Conservation (phyloP, 495 filamentous ascomycete species). For the Penicillium bovifimosum region DNA sequence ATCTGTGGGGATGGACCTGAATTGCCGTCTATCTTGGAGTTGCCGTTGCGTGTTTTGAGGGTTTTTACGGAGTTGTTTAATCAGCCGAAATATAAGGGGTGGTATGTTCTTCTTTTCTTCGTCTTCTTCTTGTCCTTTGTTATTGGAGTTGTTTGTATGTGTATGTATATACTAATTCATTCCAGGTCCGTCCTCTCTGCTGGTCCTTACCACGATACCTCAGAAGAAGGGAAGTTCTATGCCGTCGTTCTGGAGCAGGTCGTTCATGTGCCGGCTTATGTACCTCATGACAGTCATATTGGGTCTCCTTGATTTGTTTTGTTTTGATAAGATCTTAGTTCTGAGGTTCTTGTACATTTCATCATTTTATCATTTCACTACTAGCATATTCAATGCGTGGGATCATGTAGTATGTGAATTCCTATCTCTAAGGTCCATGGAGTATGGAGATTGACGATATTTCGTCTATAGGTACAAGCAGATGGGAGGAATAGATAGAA, state of each 20-base stretch:
- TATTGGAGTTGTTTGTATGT: no score
- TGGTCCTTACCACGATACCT: conserved; percentile 38
- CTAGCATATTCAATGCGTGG: neutral
- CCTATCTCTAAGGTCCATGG: neutral
- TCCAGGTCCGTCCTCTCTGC: conserved; percentile 36
- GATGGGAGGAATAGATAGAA: no score
- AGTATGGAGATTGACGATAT: no score
- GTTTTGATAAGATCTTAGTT: no score
- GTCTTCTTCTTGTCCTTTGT: conserved; percentile 2
- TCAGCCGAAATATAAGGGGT: conserved; percentile 41
- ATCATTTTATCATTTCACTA: neutral
- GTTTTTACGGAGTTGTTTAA: conserved; percentile 45
- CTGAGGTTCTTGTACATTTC: no score
- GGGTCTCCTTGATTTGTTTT: conserved; percentile 9
- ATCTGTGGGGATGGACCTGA: conserved; percentile 36
- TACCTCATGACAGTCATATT: conserved; percentile 9
- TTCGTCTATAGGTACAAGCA: no score
- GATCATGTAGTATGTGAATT: neutral
- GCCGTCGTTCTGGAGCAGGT: conserved; percentile 39
- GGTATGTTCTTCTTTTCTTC: conserved; percentile 27
- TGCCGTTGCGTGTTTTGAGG: conserved; percentile 34
- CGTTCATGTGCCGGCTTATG: neutral
- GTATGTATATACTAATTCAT: no score
- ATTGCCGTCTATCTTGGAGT: conserved; percentile 34
- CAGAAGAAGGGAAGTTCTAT: conserved; percentile 40